Percentiles rank a stretch among this genome's conserved stretches.
phyloP scores from a whole-genome alignment of 2,329 filamentous ascomycete species.

The Chalara sp. region DNA sequence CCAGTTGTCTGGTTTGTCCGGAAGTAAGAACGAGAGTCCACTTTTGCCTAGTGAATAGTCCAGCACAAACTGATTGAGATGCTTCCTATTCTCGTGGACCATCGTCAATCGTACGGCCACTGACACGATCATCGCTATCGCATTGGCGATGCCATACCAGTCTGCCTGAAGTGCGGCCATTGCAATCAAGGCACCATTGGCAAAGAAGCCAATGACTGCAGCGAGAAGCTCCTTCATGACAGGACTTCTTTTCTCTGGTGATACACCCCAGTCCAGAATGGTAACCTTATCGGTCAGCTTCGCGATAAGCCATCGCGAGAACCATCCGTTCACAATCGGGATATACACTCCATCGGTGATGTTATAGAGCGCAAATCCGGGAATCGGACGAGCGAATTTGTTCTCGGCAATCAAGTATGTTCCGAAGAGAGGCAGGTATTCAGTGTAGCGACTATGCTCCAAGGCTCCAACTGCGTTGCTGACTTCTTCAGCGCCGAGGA shows the following conservation, averaged over 20 bases:
- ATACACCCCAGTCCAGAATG: not conserved
- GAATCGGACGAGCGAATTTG: slow-evolving; percentile 1
- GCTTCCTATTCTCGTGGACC: too few relatives aligned
- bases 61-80: too few relatives aligned
- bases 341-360: slow-evolving; percentile 8
- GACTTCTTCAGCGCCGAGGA: slow-evolving; percentile 11
- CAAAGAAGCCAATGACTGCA: not conserved
- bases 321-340: slow-evolving; percentile 6
- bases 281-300: not conserved
- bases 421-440: slow-evolving; percentile 9
- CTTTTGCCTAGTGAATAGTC: too few relatives aligned
- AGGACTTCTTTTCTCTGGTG: not conserved
- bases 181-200: not conserved
- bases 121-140: too few relatives aligned
- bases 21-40: too few relatives aligned
- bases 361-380: slow-evolving; percentile 10
- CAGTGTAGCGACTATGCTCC: slow-evolving; percentile 5
- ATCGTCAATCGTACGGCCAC: too few relatives aligned
- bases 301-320: slow-evolving; percentile 7
- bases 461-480: slow-evolving; percentile 6
- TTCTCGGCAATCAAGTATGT: slow-evolving; percentile 7
- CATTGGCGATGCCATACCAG: not conserved
- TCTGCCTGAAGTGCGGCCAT: not conserved
- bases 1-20: too few relatives aligned
- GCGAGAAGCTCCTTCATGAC: not conserved